phyloP scores from a whole-genome alignment of 2,329 filamentous ascomycete genomes.

The Pyrenophora tritici-repentis region DNA sequence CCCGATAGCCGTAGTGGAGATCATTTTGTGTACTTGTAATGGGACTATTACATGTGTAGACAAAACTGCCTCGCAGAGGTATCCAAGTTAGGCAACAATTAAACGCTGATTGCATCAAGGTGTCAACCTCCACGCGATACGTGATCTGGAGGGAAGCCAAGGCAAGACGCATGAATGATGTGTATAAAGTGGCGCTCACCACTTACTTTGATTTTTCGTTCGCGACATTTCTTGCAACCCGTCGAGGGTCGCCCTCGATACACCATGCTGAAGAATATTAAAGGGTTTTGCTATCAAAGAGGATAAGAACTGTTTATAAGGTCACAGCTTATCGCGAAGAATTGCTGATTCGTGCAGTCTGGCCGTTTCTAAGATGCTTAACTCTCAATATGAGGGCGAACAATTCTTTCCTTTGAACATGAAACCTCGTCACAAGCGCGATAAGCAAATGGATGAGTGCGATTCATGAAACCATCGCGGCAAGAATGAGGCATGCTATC shows the following conservation, averaged over 20 bases:
- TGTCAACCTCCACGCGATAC: background rate
- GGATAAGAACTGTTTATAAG: too few species aligned
- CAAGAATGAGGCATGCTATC: background rate
- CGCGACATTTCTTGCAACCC: constrained; percentile 45
- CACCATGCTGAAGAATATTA: constrained; percentile 31
- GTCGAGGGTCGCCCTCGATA: constrained; percentile 43
- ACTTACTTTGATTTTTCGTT: constrained; percentile 49
- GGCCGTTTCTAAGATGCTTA: too few species aligned
- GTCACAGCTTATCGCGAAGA: background rate
- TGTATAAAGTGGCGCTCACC: background rate
- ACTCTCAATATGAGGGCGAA: background rate
- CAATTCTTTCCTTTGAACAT: too few species aligned
- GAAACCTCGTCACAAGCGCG: too few species aligned
- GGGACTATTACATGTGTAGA: background rate
- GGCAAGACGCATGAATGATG: background rate
- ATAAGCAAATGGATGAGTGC: too few species aligned
- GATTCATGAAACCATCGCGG: background rate
- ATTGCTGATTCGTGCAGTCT: too few species aligned
- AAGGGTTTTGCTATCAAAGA: too few species aligned
- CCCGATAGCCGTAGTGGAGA: background rate
- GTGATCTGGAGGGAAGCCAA: background rate
- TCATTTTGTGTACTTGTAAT: background rate
- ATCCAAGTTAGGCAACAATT: constrained; percentile 4
- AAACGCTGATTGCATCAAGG: background rate
- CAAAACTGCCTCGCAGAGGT: constrained; percentile 3